Base-by-base conservation (phyloP, 306 rosid genomes). In the Quercus berberidifolia region DNA sequence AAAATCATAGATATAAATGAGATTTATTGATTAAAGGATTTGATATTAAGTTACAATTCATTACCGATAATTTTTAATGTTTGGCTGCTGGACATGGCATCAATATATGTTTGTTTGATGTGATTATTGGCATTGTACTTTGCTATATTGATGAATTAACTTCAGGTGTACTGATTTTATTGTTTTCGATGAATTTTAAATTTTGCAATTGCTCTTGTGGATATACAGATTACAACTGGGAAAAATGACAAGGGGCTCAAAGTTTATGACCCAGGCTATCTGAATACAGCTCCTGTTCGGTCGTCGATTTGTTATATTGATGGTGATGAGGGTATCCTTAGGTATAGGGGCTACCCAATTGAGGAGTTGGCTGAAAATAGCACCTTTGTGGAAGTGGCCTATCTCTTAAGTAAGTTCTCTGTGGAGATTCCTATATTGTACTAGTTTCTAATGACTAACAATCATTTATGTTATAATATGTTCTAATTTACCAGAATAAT, bases 321-420 rank as follows among this genome's bases (percentile, higher is more conserved):
- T 82, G 98, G 98, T 5, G 98, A 93, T 64, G 97, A 86, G 85
- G 98, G 98, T 55, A 88, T 93, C 81, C 98, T 93, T 41, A 85
- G 98, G 83, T 93, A 93, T 74, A 86, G 98, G 74, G 98, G 98
- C 30, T 93, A 87, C 77, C 98, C 97, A 1, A 93, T 93, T 82
- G 98, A 93, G 90, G 97, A 93, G 46, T 82, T 93, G 93, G 97
- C 97, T 5, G 94, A 88, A 86, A 87, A 82, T 71, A 90, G 98
- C 76, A 93, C 93, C 74, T 94, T 35, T 76, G 54, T 83, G 82
- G 98, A 94, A 86, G 94, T 91, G 68, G 88, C 97, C 54, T 94
- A 92, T 78, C 97, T 92, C 83, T 89, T 92, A 85, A 75, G 98
- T 92, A 74, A 89, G 92, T 78, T 25, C n/a, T 18, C 71, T 2